Conservation (phyloP, 805 yeast genomes). For the Ogataea neopini region DNA sequence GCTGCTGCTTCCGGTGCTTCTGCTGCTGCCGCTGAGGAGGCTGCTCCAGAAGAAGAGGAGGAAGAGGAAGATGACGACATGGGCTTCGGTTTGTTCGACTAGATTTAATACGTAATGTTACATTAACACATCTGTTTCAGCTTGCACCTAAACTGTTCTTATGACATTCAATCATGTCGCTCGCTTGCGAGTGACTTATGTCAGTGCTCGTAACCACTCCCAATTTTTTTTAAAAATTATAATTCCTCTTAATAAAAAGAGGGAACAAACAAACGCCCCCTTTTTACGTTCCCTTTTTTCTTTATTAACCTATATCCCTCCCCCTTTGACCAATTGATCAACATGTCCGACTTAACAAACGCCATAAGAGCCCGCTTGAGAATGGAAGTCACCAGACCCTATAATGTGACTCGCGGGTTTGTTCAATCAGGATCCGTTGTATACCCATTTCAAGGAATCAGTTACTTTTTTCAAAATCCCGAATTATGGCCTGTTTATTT, state of each 20-base stretch:
- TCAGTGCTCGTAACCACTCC: constrained; percentile 4
- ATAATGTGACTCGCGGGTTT: constrained; percentile 18
- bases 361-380: constrained; percentile 20
- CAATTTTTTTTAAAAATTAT: background rate
- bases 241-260: constrained; percentile 1
- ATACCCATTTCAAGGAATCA: constrained; percentile 30
- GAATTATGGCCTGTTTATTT: constrained; percentile 30
- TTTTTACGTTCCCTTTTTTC: constrained; percentile 8
- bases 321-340: background rate
- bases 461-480: constrained; percentile 27
- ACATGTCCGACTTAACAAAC: constrained; percentile 13
- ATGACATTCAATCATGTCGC: too few species aligned
- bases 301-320: background rate
- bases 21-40: constrained; percentile 60
- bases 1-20: constrained; percentile 57
- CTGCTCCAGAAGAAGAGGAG: constrained; percentile 51
- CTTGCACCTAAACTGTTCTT: constrained; percentile 3
- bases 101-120: constrained; percentile 38
- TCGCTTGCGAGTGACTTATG: too few species aligned
- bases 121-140: constrained; percentile 7
- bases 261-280: constrained; percentile 5
- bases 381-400: constrained; percentile 28
- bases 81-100: constrained; percentile 97
- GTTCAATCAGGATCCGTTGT: constrained; percentile 17
- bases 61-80: constrained; percentile 54